These are phyloP conservation scores for Hypholoma fasciculare DNA, from an alignment of 768 basidiomycete genomes.

Conservation along the genomic window DNA sequence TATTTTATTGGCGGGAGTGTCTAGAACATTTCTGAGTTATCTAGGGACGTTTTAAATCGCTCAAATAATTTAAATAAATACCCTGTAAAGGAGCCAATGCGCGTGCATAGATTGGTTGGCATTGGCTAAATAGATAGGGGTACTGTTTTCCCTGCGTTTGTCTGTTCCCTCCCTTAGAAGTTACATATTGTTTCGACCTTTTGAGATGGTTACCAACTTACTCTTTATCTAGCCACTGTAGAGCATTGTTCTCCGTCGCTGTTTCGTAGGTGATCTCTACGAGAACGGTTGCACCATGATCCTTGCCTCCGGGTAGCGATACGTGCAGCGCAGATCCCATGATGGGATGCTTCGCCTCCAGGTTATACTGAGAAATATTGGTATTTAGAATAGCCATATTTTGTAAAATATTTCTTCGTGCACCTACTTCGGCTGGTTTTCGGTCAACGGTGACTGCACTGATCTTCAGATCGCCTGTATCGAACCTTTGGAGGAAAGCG, in stretches of 20 bases:
- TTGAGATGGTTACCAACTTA: slow-evolving; percentile 29
- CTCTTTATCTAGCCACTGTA: slow-evolving; percentile 89
- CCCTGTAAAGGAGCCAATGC: slow-evolving; percentile 81
- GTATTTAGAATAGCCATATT: neutral
- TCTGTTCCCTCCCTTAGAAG: slow-evolving; percentile 31
- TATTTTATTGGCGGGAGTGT: slow-evolving; percentile 86
- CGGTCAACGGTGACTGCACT: slow-evolving; percentile 53
- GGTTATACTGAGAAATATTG: slow-evolving; percentile 39
- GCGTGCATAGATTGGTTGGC: slow-evolving; percentile 89
- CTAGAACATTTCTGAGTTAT: slow-evolving; percentile 31
- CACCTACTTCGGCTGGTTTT: slow-evolving; percentile 34
- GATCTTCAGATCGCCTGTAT: slow-evolving; percentile 72
- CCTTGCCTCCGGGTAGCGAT: slow-evolving; percentile 42
- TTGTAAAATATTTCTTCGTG: slow-evolving; percentile 16
- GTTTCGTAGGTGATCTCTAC: slow-evolving; percentile 71
- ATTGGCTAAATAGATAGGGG: slow-evolving; percentile 90
- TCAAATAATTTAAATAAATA: slow-evolving; percentile 14
- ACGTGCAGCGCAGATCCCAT: slow-evolving; percentile 80
- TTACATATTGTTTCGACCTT: neutral
- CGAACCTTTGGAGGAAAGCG: slow-evolving; percentile 49
- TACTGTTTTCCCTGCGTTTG: slow-evolving; percentile 88
- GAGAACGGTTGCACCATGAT: slow-evolving; percentile 45
- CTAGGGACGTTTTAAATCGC: neutral
- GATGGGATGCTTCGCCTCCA: slow-evolving; percentile 60
- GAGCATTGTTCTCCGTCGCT: slow-evolving; percentile 68